These are phyloP conservation scores for Talaromyces sp. DNA, from an alignment of 2,329 filamentous ascomycete species.

Conservation along the genomic window DNA sequence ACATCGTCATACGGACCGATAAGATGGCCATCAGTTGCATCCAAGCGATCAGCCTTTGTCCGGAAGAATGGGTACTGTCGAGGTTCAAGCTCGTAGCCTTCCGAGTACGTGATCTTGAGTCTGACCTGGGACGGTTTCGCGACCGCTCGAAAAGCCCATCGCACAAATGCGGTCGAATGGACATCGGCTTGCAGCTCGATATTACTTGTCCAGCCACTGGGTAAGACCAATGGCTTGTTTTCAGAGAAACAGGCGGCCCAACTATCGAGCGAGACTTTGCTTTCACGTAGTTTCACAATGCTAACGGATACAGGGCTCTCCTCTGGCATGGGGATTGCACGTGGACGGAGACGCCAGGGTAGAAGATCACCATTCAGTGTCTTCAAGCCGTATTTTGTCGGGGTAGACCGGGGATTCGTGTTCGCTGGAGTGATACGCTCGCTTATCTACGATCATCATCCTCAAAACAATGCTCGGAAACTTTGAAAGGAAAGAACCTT, in stretches of 20 bases:
- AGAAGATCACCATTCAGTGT: slow-evolving; percentile 36
- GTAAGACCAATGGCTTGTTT: slow-evolving; percentile 9
- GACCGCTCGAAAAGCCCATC: not conserved
- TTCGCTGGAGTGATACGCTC: not conserved
- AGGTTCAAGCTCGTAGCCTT: slow-evolving; percentile 29
- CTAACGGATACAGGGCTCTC: slow-evolving; percentile 17
- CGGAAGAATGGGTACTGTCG: slow-evolving; percentile 37
- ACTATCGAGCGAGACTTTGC: not conserved
- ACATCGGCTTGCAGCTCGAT: not conserved
- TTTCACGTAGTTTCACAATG: slow-evolving; percentile 14
- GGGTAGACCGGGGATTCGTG: slow-evolving; percentile 3
- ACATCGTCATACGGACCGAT: slow-evolving; percentile 36
- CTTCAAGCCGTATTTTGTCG: slow-evolving; percentile 24
- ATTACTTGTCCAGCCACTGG: slow-evolving; percentile 5
- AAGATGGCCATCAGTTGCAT: slow-evolving; percentile 25
- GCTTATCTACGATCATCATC: not conserved
- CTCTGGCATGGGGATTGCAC: slow-evolving; percentile 32
- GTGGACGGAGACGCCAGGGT: slow-evolving; percentile 36
- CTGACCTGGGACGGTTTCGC: slow-evolving; percentile 12
- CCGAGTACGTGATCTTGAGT: slow-evolving; percentile 27
- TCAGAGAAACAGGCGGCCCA: not conserved
- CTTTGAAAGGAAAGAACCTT: slow-evolving; percentile 10
- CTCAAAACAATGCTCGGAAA: not conserved
- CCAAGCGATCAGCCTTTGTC: slow-evolving; percentile 32
- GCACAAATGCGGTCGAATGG: slow-evolving; percentile 1